Evolutionary conservation across 345 rosid genomes (phyloP), one percentile per base, ranked within the genome.

Genomic region (Psidium friedrichsthalianum): DNA sequence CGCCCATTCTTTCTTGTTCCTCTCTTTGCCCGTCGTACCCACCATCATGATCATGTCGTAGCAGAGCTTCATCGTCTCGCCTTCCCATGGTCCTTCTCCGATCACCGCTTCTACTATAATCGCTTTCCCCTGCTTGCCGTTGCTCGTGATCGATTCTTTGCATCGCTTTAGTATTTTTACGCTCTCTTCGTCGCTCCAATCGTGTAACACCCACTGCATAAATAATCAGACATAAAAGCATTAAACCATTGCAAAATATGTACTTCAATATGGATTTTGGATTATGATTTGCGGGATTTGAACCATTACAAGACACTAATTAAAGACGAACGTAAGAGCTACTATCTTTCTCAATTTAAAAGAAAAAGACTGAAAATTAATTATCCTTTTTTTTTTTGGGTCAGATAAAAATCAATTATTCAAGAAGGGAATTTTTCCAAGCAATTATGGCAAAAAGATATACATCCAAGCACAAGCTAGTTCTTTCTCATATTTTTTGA

Each of bases 151-250:
- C 18, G 92, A 89, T 51, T 90, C 89, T 57, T 83, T 89, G 86
- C 91, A 87, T 2, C 69, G 85, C 84, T 86, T 87, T 25, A 93
- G 88, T 86, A 91, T 91, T 84, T 87, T 87, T 85, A 91, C 32
- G 59, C 95, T 89, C 6, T 91, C 88, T 14, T 88, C 88, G 22
- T 93, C 93, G 20, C 82, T 85, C 92, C 93, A 93, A 18, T 90
- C 90, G 8, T 93, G 95, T 32, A 91, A 64, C 22, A 93, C 85
- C 85, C 91, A 84, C 93, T 90, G 86, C 29, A 53, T 25, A 44
- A 53, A 22, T n/a, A 51, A 51, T n/a, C 83, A 51, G 11, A 82
- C 56, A 25, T 82, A 51, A 20, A 55, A 6, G 24, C 8, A 55
- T 18, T 2, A 1, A 53, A 53, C 20, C 20, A 53, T 15, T 15